Conservation (phyloP, 164 flowering plant species). For the Chloranthus sessilifolius region DNA sequence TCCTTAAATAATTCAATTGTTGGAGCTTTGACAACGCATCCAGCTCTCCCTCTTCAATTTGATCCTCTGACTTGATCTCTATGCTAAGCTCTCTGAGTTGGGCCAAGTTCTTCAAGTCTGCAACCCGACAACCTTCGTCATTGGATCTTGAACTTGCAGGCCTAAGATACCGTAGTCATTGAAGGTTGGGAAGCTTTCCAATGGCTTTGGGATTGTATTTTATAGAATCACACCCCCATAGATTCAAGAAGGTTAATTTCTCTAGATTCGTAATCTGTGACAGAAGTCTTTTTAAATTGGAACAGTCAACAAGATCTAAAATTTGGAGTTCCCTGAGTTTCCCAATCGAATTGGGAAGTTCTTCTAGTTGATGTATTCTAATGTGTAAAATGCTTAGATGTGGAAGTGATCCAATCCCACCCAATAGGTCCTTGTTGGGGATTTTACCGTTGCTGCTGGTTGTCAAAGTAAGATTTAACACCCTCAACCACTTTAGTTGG, state of each 20-base stretch:
- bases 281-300: background rate
- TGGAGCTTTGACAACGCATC: background rate
- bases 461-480: background rate
- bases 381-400: background rate
- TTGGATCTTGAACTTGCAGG: too few species aligned
- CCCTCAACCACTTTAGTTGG: constrained; percentile 1
- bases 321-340: background rate
- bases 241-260: background rate
- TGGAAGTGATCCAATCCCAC: constrained; percentile 1
- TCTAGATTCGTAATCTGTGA: background rate
- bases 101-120: background rate
- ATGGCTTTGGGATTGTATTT: background rate
- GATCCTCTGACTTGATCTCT: background rate
- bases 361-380: background rate
- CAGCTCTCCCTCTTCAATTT: constrained; percentile 1
- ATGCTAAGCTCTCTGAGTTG: constrained; percentile 2
- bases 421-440: background rate
- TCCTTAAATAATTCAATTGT: background rate
- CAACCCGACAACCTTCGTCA: background rate
- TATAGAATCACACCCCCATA: background rate
- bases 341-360: background rate
- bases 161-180: background rate
- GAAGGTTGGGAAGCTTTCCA: constrained; percentile 1
- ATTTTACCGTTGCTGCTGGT: too few species aligned
- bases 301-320: background rate